These are phyloP conservation scores for Calonectria pseudoturangicola DNA, from an alignment of 2,329 filamentous ascomycete genomes.

Conservation along the genomic window DNA sequence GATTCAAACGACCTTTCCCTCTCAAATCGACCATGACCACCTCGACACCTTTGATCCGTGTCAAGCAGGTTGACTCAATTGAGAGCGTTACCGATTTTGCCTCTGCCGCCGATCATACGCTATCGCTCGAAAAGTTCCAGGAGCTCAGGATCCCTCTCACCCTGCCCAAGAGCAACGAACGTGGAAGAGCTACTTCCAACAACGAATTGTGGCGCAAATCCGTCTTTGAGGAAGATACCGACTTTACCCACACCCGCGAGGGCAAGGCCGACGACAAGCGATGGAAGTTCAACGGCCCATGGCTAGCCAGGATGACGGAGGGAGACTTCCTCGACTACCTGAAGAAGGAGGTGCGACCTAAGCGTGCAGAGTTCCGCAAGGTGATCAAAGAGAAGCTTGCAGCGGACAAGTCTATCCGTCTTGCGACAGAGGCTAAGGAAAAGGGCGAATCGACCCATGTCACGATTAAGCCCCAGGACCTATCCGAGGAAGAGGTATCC, in stretches of 20 bases:
- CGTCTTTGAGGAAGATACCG: conserved; percentile 76
- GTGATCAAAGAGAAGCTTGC: conserved; percentile 72
- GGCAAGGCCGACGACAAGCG: conserved; percentile 67
- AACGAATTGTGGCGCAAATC: conserved; percentile 63
- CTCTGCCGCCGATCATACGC: conserved; percentile 86
- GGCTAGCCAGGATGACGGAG: conserved; percentile 77
- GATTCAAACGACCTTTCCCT: conserved; percentile 89
- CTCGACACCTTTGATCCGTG: conserved; percentile 83
- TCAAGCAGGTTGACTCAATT: conserved; percentile 87
- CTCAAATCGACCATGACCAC: conserved; percentile 82
- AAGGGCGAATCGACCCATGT: conserved; percentile 57
- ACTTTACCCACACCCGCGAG: conserved; percentile 68
- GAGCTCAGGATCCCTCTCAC: conserved; percentile 85
- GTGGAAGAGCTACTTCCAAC: conserved; percentile 39
- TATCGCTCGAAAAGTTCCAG: conserved; percentile 90
- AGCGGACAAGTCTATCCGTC: conserved; percentile 64
- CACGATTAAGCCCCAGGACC: conserved; percentile 56
- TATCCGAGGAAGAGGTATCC: conserved; percentile 71
- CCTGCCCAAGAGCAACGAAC: conserved; percentile 62
- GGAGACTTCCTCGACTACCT: conserved; percentile 76
- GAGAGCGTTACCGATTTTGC: conserved; percentile 94
- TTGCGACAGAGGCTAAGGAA: conserved; percentile 62
- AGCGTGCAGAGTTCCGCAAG: conserved; percentile 72
- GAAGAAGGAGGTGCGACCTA: conserved; percentile 70
- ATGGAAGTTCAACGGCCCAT: conserved; percentile 81